Evolutionary conservation across 1,284 basidiomycete genomes (phyloP).

Genomic region (Mycena citricolor): DNA sequence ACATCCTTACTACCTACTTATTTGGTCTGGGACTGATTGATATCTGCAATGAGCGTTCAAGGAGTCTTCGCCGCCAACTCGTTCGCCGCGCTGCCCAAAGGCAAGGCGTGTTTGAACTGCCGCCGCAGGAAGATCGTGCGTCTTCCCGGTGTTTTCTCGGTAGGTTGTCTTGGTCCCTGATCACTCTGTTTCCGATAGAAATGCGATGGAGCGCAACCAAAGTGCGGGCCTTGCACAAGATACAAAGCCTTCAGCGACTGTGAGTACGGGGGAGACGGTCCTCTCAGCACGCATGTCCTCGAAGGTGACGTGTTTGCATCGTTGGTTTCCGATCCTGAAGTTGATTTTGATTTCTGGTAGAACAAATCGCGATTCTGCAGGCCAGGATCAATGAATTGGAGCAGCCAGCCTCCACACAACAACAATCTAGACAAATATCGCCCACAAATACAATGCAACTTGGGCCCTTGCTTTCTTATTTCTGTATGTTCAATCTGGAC

Average conservation of each 20-base stretch:
- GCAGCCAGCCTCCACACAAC: not conserved
- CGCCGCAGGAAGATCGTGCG: slow-evolving; percentile 16
- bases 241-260: slow-evolving; percentile 10
- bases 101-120: slow-evolving; percentile 8
- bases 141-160: not conserved
- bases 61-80: too few species aligned
- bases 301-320: slow-evolving; percentile 8
- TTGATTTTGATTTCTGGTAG: not conserved
- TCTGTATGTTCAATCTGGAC: too few species aligned
- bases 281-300: slow-evolving; percentile 9
- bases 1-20: too few species aligned
- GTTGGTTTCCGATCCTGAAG: not conserved
- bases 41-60: too few species aligned
- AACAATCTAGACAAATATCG: not conserved
- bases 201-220: slow-evolving; percentile 11
- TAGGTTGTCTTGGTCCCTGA: not conserved
- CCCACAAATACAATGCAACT: slow-evolving; percentile 6
- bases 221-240: slow-evolving; percentile 12
- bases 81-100: slow-evolving; percentile 8
- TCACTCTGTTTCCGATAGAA: slow-evolving; percentile 5
- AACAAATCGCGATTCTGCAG: slow-evolving; percentile 18
- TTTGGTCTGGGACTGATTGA: too few species aligned
- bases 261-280: slow-evolving; percentile 14
- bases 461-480: slow-evolving; percentile 13
- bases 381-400: slow-evolving; percentile 18